These are phyloP conservation scores for Lepidium aucheri DNA, from an alignment of 345 rosid genomes.

Conservation along the genomic window DNA sequence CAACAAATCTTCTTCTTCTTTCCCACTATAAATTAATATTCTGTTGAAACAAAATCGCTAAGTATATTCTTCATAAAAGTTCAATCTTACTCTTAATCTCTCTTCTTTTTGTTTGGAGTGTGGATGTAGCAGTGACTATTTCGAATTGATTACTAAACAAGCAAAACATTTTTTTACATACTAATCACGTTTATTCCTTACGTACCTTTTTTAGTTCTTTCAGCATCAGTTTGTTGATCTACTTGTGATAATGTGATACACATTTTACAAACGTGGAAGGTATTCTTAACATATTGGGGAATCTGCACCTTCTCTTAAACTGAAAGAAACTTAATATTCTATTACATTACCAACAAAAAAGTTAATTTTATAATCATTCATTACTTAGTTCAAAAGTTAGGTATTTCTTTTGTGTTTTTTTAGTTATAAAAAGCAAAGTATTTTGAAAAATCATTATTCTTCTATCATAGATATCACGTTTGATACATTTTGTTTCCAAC, in stretches of 20 bases:
- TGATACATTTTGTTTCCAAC: no score
- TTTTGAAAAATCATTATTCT: not conserved
- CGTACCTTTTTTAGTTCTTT: no score
- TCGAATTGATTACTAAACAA: constrained; percentile 8
- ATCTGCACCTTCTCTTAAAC: constrained; percentile 12
- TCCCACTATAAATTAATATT: not conserved
- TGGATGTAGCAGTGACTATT: not conserved
- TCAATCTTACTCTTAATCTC: not conserved
- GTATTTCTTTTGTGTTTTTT: not conserved
- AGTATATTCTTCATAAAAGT: constrained; percentile 4
- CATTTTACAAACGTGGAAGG: not conserved
- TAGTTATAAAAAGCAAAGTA: no score
- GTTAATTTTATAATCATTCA: no score
- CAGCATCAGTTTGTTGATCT: not conserved
- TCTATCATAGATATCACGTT: no score
- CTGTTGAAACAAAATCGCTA: not conserved
- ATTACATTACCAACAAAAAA: no score
- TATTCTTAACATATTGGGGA: not conserved
- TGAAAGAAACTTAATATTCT: constrained; percentile 16
- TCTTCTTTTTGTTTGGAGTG: not conserved
- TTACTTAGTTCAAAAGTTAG: not conserved
- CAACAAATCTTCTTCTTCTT: not conserved
- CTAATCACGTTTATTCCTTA: not conserved
- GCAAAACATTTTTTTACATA: not conserved
- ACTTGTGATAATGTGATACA: constrained; percentile 4